These are phyloP conservation scores for Lactarius deliciosus DNA, from an alignment of 768 basidiomycete species.

Conservation along the genomic window DNA sequence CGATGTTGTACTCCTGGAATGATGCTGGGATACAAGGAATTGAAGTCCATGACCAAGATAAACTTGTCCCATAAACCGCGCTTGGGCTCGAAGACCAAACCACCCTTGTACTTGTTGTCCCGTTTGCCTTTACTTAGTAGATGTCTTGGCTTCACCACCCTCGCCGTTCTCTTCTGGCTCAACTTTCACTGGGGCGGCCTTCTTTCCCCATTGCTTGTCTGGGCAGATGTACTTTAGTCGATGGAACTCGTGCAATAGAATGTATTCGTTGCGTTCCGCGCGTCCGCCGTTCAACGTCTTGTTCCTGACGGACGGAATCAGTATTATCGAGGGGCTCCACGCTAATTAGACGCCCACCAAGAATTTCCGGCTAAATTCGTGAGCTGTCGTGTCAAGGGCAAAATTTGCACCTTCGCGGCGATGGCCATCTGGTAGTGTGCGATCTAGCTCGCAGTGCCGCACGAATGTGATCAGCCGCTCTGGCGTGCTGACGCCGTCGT, in stretches of 20 bases:
- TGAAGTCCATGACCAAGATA: conserved; percentile 99
- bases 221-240: conserved; percentile 94
- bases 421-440: conserved; percentile 98
- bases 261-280: conserved; percentile 98
- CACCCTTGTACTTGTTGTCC: conserved; percentile 99
- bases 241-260: conserved; percentile 97
- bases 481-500: conserved; percentile 73
- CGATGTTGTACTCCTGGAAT: conserved; percentile 99
- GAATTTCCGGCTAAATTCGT: conserved; percentile 96
- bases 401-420: conserved; percentile 86
- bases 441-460: conserved; percentile 90
- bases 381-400: conserved; percentile 89
- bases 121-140: conserved; percentile 63
- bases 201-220: conserved; percentile 89
- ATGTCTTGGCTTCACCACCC: conserved; percentile 44
- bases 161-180: conserved; percentile 53
- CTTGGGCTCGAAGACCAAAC: conserved; percentile 96
- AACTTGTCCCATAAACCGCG: conserved; percentile 94
- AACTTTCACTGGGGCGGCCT: conserved; percentile 52
- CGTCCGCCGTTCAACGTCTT: conserved; percentile 96
- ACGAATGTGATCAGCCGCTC: conserved; percentile 84
- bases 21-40: conserved; percentile 97
- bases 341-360: conserved; percentile 56
- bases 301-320: conserved; percentile 59
- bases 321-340: background rate